Evolutionary conservation across 176 grass and related monocot genomes (phyloP).

Genomic region (Lolium multiflorum): DNA sequence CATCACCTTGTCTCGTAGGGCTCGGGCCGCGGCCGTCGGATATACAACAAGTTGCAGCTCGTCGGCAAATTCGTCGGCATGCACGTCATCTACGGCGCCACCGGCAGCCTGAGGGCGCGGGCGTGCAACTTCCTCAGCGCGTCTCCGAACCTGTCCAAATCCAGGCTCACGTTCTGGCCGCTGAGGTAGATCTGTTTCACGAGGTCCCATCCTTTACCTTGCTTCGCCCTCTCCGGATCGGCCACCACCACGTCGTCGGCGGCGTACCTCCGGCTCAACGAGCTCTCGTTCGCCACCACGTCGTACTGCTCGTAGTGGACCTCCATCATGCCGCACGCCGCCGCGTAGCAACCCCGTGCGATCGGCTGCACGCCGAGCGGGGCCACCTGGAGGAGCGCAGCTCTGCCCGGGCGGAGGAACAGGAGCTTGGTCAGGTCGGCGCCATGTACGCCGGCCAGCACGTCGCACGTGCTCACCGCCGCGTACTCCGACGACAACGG

Average conservation of each 20-base stretch:
- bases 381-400: constrained; percentile 56
- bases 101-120: neutral
- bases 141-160: constrained; percentile 43
- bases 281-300: constrained; percentile 58
- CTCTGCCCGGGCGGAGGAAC: constrained; percentile 57
- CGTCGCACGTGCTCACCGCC: constrained; percentile 60
- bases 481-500: constrained; percentile 46
- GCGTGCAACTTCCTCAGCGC: constrained; percentile 36
- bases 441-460: constrained; percentile 79
- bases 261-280: constrained; percentile 43
- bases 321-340: constrained; percentile 54
- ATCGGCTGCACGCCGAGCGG: constrained; percentile 49
- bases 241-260: constrained; percentile 38
- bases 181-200: constrained; percentile 51
- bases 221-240: constrained; percentile 46
- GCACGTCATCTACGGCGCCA: neutral
- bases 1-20: too few relatives aligned
- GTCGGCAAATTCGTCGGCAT: neutral
- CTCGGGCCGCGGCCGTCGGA: too few relatives aligned
- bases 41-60: neutral
- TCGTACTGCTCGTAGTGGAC: constrained; percentile 68
- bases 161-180: constrained; percentile 69
- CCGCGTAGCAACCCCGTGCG: constrained; percentile 52
- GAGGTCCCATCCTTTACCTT: constrained; percentile 29
- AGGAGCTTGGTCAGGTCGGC: constrained; percentile 75